These are phyloP conservation scores for Globisporangium megalacanthum DNA, from an alignment of 352 stramenopile genomes.

Conservation along the genomic window DNA sequence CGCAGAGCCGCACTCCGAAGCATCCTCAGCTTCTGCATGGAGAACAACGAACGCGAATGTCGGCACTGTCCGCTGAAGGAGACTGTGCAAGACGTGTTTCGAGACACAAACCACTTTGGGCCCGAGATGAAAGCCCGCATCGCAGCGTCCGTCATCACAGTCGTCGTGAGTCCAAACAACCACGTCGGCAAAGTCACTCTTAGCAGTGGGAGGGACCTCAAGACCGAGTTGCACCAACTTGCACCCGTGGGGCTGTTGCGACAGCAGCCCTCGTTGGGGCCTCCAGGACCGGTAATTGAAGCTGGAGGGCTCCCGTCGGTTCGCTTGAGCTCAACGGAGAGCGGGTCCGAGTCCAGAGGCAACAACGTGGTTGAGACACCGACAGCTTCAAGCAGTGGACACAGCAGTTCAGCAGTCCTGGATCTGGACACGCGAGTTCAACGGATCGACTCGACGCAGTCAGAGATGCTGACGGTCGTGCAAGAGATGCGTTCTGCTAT, in stretches of 20 bases:
- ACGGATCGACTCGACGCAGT: background rate
- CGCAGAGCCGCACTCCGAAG: conserved; percentile 15
- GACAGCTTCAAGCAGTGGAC: background rate
- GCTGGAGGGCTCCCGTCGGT: too few relatives aligned
- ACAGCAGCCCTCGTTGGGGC: too few relatives aligned
- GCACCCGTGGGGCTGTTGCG: background rate
- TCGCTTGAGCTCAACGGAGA: too few relatives aligned
- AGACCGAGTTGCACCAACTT: background rate
- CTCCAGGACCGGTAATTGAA: too few relatives aligned
- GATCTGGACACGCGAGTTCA: background rate
- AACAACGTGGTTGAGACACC: background rate
- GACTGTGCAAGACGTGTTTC: conserved; percentile 13
- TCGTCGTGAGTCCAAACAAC: background rate
- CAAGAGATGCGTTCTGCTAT: background rate
- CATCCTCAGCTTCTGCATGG: conserved; percentile 22
- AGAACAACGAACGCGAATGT: conserved; percentile 14
- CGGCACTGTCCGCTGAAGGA: conserved; percentile 20
- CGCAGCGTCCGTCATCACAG: background rate
- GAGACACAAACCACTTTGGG: background rate
- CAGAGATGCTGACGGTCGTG: background rate
- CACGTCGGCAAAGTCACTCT: background rate
- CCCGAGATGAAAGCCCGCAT: background rate
- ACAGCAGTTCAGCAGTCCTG: background rate
- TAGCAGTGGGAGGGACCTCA: background rate
- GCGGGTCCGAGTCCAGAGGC: background rate